Percentiles rank a stretch among this genome's conserved stretches.
These are phyloP conservation scores for Euphorbia lathyris DNA, from an alignment of 345 rosid species.

Conservation along the genomic window DNA sequence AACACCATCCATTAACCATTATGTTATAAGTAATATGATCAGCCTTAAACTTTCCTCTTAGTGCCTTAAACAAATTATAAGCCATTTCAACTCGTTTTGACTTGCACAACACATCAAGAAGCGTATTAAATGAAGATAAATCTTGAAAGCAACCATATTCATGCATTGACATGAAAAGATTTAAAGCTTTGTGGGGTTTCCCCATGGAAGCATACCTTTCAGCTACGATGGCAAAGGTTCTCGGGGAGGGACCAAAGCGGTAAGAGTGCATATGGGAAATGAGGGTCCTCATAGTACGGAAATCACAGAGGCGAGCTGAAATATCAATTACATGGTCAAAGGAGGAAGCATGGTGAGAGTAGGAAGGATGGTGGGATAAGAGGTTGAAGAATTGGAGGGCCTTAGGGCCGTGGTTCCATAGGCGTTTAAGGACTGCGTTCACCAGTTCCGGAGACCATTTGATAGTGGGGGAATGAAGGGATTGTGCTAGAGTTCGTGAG, in stretches of 20 bases:
- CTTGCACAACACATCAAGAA: conserved; percentile 78
- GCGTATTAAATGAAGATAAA: conserved; percentile 69
- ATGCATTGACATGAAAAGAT: conserved; percentile 77
- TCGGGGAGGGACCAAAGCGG: conserved; percentile 61
- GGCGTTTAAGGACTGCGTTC: conserved; percentile 56
- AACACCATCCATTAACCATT: conserved; percentile 88
- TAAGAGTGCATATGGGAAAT: conserved; percentile 66
- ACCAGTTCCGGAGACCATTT: conserved; percentile 67
- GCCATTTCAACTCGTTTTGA: conserved; percentile 76
- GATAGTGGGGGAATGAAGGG: conserved; percentile 42
- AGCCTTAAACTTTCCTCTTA: conserved; percentile 59
- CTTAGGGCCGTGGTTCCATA: conserved; percentile 85
- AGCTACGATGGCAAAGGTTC: conserved; percentile 66
- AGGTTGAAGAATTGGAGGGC: conserved; percentile 73
- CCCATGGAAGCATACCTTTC: conserved; percentile 71
- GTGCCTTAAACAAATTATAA: conserved; percentile 52
- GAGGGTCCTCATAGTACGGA: conserved; percentile 44
- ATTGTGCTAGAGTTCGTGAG: conserved; percentile 30
- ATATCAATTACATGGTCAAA: conserved; percentile 82
- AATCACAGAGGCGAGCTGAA: conserved; percentile 69
- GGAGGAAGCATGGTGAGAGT: conserved; percentile 57
- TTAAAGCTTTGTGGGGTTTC: conserved; percentile 70
- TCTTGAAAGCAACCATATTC: conserved; percentile 73
- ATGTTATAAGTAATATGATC: conserved; percentile 74
- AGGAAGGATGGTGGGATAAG: conserved; percentile 47